Percentiles rank a stretch among this genome's conserved stretches.
Evolutionary conservation across 2,329 filamentous ascomycete species (phyloP).

Genomic region (Trematosphaeria pertusa): DNA sequence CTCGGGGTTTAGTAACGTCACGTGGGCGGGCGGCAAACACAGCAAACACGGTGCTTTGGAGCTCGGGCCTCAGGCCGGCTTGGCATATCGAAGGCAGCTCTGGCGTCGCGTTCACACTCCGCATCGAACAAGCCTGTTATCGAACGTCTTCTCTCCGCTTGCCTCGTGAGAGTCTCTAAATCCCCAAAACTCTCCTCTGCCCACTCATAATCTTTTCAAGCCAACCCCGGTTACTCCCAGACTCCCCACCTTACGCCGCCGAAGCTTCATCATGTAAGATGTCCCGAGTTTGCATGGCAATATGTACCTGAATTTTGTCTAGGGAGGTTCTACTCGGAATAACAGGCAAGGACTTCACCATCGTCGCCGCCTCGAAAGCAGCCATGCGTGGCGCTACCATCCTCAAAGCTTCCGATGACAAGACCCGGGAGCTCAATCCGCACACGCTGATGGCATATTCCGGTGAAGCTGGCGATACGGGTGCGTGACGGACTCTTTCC

Average conservation of each 20-base stretch:
- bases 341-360: constrained; percentile 98
- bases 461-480: constrained; percentile 94
- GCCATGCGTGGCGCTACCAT: constrained; percentile 97
- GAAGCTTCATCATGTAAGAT: constrained; percentile 45
- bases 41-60: too few species aligned
- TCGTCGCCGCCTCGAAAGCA: constrained; percentile 96
- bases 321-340: constrained; percentile 99
- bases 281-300: too few species aligned
- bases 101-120: constrained; percentile 20
- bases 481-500: constrained; percentile 59
- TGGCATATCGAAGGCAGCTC: constrained; percentile 19
- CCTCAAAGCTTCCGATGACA: constrained; percentile 94
- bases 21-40: neutral
- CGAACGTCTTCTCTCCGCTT: too few species aligned
- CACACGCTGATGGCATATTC: constrained; percentile 95
- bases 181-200: constrained; percentile 1
- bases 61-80: constrained; percentile 10
- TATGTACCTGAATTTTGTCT: too few species aligned
- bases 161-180: too few species aligned
- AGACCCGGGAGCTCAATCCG: constrained; percentile 91
- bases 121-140: too few species aligned
- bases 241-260: too few species aligned
- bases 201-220: constrained; percentile 4
- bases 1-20: neutral
- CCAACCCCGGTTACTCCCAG: too few species aligned